Evolutionary conservation across 306 rosid species (phyloP), one percentile per base, ranked within the genome.

Genomic region (Mimosa pudica): DNA sequence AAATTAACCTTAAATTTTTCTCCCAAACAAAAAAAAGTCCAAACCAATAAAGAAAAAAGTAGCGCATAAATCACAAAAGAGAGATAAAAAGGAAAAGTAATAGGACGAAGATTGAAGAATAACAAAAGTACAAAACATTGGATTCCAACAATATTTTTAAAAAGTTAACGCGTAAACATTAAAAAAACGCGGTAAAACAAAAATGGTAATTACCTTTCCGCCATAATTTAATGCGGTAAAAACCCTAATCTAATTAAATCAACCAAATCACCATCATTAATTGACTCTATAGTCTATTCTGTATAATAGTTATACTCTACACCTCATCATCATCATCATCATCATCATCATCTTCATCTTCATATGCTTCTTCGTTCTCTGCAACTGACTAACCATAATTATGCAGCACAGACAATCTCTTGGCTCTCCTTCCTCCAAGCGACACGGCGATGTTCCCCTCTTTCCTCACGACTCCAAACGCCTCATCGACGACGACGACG

Each of bases 321-420:
- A 10, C 6, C 17, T 3, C 11, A 24, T 2, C 13, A 0, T 7
- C 30, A 47, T 18, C 10, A 6, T 8, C 20, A 20, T n/a, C 62
- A 13, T 4, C 45, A 24, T 48, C 44, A 7, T 24, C 4, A 0
- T 24, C 30, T 24, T 24, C 30, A 0, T n/a, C 18, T 45, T 30
- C 61, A 3, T 44, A 60, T 44, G 12, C n/a, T 61, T 71, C 6
- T 13, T 7, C 24, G 74, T 32, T 12, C 0, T 12, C 38, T 8
- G 62, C 60, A 5, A 73, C 65, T 72, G 1, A 24, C 30, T 24
- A n/a, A n/a, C n/a, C n/a, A n/a, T n/a, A n/a, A n/a, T n/a, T n/a
- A 90, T 90, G 92, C 94, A 90, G 92, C 94, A 90, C 46, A 82
- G 94, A 30, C 92, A 88, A 77, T 90, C 94, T 49, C 85, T 90